Base-by-base conservation (phyloP, 1,284 basidiomycete species). In the Ganoderma leucocontextum region DNA sequence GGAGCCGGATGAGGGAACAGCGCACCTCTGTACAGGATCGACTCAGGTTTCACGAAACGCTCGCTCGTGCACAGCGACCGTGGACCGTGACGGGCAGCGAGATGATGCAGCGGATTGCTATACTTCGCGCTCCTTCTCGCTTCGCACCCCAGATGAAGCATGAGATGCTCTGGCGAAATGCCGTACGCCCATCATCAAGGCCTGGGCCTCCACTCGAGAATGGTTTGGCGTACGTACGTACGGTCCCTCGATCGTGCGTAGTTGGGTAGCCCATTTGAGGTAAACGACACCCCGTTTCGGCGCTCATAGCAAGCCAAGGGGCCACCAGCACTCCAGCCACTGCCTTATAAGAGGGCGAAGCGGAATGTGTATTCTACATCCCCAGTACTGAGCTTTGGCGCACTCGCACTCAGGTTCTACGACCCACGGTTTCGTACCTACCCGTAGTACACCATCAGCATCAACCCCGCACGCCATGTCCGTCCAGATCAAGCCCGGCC, bases 61-160 rank as follows among this genome's bases (percentile, higher is more conserved):
- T 36, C 38, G 38, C 60, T 3, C 53, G 22, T 60, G 17, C 55
- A 12, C 35, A 58, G 9, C 6, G 25, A 22, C 52, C 35, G 60
- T 52, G 65, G 29, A 60, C 47, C 33, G 55, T 58, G 55, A 58
- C 36, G 58, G 53, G 65, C 41, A 66, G 55, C 65, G n/a, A 62
- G 60, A 66, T 29, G 62, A 59, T 60, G 62, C 38, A 60, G 59
- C 62, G 59, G 35, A 63, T 63, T 52, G 49, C 62, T 38, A 44
- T 65, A 59, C 55, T 67, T 60, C 44, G 33, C 36, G 49, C 66
- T 61, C 62, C 49, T 60, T 67, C 22, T 39, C 29, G 59, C 58
- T 64, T 64, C 62, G 58, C 39, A 61, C 66, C 66, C 66, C 62
- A 67, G 63, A 67, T 64, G 66, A 63, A 67, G 62, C 62, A 55